A percentile compares a stretch with the other conserved stretches of the same genome.
Conservation (phyloP, 257 asterid species). For the Fraxinus cuspidata region DNA sequence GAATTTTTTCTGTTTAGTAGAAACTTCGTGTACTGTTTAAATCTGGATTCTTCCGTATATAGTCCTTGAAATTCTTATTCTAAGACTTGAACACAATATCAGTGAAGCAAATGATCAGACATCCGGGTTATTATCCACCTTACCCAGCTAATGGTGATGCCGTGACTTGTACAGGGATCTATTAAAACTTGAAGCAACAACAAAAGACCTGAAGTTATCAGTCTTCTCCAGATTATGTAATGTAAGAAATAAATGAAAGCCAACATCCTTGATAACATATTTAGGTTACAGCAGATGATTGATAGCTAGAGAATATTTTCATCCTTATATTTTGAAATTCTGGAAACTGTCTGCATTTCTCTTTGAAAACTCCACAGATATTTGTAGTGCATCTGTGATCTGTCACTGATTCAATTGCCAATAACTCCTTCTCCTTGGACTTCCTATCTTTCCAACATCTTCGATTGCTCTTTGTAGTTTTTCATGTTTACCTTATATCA, state of each 20-base stretch:
- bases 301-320: neutral
- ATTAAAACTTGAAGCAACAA: conserved; percentile 3
- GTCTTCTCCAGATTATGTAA: neutral
- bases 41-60: neutral
- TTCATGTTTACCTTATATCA: neutral
- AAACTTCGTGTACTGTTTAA: conserved; percentile 11
- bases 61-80: neutral
- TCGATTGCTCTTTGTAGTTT: conserved; percentile 5
- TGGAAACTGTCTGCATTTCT: conserved; percentile 5
- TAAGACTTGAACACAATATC: neutral
- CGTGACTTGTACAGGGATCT: neutral
- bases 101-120: conserved; percentile 2
- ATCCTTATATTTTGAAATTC: neutral
- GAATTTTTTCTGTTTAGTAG: conserved; percentile 16
- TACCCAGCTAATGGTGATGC: neutral
- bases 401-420: neutral
- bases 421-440: neutral
- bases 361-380: neutral
- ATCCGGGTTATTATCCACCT: neutral
- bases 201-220: neutral
- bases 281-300: neutral
- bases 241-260: neutral
- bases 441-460: neutral
- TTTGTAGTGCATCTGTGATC: neutral
- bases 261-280: neutral